Evolutionary conservation across 2,329 filamentous ascomycete genomes (phyloP), one percentile per base, ranked within the genome.

Genomic region (Triangularia setosa): DNA sequence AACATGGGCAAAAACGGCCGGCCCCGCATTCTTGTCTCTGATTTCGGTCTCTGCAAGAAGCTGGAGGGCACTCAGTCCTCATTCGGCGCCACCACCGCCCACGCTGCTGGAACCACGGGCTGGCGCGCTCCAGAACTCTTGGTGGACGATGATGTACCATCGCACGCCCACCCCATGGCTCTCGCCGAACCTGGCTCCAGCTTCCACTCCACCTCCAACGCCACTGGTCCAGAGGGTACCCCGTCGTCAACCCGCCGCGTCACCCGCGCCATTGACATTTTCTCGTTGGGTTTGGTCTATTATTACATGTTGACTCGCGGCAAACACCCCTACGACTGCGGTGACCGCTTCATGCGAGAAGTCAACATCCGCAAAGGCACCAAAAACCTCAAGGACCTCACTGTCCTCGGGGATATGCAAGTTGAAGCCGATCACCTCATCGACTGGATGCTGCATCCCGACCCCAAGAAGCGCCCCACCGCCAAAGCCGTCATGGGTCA

Each of bases 41-140:
- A 99, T 76, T 99, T 99, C 77, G 95, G 95, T 5, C 85, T 99
- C 0, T 98, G 95, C 76, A 99, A 98, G 82, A 98, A 97, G 73
- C 81, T 99, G 16, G 95, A 97, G 68, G 92, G 92, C 62, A 93
- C 93, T 6, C 93, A 97, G 74, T 97, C 93, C 63, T 98, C 94
- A 0, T 93, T 98, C 74, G 90, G 94, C 48, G 93, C 95, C 8
- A 97, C 94, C 2, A 98, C 94, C 0, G 93, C 93, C 12, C 92
- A 97, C 73, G 94, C 94, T 1, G 91, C 91, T 7, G 95, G 95
- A 30, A 99, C 95, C 0, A 92, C 92, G 53, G 95, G 95, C 6
- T 99, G 95, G 95, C 92, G 96, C 65, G 95, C 95, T 0, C 95
- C 95, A 0, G 95, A 99, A 78, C 83, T 99, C 3, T 86, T 99